These are phyloP conservation scores for Chlamydomonas incerta DNA, from an alignment of 139 green algal genomes.

Conservation along the genomic window DNA sequence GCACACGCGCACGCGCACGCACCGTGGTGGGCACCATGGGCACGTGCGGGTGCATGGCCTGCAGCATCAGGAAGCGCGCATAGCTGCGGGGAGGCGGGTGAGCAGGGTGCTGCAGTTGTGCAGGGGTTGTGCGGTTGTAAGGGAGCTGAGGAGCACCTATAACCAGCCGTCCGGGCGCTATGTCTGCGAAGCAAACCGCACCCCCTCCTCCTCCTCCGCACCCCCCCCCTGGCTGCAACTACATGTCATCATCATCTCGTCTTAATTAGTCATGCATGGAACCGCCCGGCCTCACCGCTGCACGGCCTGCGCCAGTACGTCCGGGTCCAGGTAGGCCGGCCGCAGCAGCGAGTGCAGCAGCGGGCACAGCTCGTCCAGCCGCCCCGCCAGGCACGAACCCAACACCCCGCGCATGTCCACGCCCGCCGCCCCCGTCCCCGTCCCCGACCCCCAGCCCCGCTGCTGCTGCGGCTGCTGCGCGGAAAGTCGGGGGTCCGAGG, in stretches of 20 bases:
- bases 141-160: neutral
- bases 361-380: constrained; percentile 25
- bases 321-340: constrained; percentile 39
- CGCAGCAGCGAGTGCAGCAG: constrained; percentile 41
- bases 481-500: neutral
- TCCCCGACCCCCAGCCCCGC: neutral
- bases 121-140: no score
- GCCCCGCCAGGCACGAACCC: neutral
- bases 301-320: constrained; percentile 43
- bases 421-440: neutral
- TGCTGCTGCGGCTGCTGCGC: neutral
- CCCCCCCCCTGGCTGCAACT: no score
- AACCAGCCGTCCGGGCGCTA: no score
- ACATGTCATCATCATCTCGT: no score
- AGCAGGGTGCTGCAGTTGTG: no score
- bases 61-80: constrained; percentile 38
- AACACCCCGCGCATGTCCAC: neutral
- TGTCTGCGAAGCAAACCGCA: no score
- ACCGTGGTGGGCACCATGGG: constrained; percentile 28
- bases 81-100: neutral
- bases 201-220: no score
- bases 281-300: constrained; percentile 12
- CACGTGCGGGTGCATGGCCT: constrained; percentile 23
- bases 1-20: neutral
- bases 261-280: no score